A percentile compares a stretch with the other conserved stretches of the same genome.
These are phyloP conservation scores for Drechslera avenae DNA, from an alignment of 2,329 filamentous ascomycete species.

Conservation along the genomic window DNA sequence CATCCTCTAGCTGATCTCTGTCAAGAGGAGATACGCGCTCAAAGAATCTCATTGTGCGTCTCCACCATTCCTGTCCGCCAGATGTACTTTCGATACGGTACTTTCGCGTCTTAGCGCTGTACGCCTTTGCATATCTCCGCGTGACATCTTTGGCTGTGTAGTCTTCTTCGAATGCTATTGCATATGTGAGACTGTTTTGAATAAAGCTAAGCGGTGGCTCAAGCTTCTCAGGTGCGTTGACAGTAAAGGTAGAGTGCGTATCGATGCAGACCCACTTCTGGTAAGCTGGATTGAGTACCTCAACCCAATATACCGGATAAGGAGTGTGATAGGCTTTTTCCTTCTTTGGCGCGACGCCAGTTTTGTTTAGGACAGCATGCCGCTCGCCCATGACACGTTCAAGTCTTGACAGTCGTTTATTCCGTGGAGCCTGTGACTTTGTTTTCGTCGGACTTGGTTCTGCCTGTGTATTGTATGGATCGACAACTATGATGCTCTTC, in stretches of 20 bases:
- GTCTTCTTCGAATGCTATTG: slow-evolving; percentile 82
- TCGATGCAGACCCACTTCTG: slow-evolving; percentile 94
- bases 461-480: slow-evolving; percentile 37
- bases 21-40: slow-evolving; percentile 53
- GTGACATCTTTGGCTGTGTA: slow-evolving; percentile 84
- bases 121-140: slow-evolving; percentile 82
- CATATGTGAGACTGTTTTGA: slow-evolving; percentile 80
- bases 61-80: slow-evolving; percentile 63
- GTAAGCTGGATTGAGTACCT: slow-evolving; percentile 81
- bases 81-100: slow-evolving; percentile 73
- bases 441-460: slow-evolving; percentile 24
- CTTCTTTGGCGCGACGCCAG: slow-evolving; percentile 43
- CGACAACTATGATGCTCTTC: slow-evolving; percentile 34
- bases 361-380: slow-evolving; percentile 30
- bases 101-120: slow-evolving; percentile 86
- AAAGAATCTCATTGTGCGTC: slow-evolving; percentile 55
- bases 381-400: slow-evolving; percentile 41
- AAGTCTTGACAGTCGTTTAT: slow-evolving; percentile 40
- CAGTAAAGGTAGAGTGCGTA: slow-evolving; percentile 77
- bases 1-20: slow-evolving; percentile 82
- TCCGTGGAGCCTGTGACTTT: slow-evolving; percentile 27
- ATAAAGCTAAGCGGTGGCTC: slow-evolving; percentile 82
- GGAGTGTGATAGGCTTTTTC: slow-evolving; percentile 68
- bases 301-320: slow-evolving; percentile 91
- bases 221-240: slow-evolving; percentile 75